Conservation (phyloP, 2,329 filamentous ascomycete genomes). For the Fusarium sp. region DNA sequence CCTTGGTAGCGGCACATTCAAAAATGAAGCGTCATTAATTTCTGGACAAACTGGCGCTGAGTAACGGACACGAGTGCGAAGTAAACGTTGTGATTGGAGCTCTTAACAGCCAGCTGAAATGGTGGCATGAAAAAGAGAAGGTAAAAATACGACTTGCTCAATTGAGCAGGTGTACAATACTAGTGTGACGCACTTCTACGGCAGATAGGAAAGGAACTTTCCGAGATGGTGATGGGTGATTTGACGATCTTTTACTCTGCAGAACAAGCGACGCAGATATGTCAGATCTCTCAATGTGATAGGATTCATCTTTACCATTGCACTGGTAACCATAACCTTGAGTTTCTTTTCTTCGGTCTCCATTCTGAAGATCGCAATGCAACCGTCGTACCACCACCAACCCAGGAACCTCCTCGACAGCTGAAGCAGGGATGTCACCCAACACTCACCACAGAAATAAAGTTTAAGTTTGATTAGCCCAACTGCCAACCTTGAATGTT, state of each 20-base stretch:
- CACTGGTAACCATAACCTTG: background rate
- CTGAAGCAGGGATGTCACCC: background rate
- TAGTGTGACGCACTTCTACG: background rate
- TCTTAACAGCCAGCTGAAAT: background rate
- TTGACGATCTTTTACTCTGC: background rate
- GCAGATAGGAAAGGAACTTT: background rate
- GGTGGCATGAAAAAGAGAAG: background rate
- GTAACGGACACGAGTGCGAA: background rate
- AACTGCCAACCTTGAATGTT: background rate
- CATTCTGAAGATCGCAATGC: background rate
- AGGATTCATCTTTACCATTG: background rate
- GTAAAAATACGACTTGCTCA: background rate
- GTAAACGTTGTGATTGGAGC: background rate
- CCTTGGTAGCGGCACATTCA: background rate
- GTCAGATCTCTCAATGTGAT: background rate
- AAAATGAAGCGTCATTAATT: background rate
- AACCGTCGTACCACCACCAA: too few relatives aligned
- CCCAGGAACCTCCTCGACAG: background rate
- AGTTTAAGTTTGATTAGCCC: slow-evolving; percentile 8
- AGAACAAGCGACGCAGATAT: background rate
- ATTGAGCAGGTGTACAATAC: background rate
- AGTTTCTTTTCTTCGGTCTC: background rate
- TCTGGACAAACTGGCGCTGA: background rate
- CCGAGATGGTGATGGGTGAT: background rate
- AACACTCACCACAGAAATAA: background rate